Base-by-base conservation (phyloP, 1,139 yeast species). In the Candida sojae region DNA sequence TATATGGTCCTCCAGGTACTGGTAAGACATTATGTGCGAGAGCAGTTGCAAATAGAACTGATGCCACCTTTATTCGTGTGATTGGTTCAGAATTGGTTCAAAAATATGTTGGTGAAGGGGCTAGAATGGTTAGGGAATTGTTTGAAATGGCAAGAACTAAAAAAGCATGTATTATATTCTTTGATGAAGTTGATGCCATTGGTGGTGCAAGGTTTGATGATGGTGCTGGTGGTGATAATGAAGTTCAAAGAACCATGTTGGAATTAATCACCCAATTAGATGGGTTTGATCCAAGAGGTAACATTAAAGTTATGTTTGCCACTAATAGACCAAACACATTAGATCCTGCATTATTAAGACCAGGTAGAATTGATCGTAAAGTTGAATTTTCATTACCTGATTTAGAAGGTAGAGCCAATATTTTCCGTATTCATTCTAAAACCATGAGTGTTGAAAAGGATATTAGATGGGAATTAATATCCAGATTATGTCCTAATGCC, bases 201-300 rank as follows among this genome's bases (percentile, higher is more conserved):
- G 99, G 99, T 56, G 98, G 98, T 29, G 98, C 98, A 7, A 85
- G 99, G 69, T 93, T 93, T 66, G 99, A 93, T 67, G 99, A 93
- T 67, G 98, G 98, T 59, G 99, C 98, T 17, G 99, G 99, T 59
- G 99, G 99, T 60, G 99, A 93, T 70, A 93, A 92, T 66, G 99
- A 93, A 75, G 99, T 93, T 48, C 99, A 93, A 72, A 83, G 99
- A 76, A 93, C 99, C 48, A 93, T 93, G 99, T 82, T 93, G 82
- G 99, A 93, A 70, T 82, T 93, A 61, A 92, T 93, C 64, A 91
- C 98, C 38, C 99, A 93, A 68, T 78, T 93, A 62, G 99, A 93
- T 70, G 99, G 99, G 49, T 93, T 93, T 68, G 99, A 93, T 63
- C 96, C 99, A 52, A 86, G 98, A 71, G 98, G 98, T 62, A 93